Base-by-base conservation (phyloP, 2,329 filamentous ascomycete genomes). In the Pyrenophora teres region DNA sequence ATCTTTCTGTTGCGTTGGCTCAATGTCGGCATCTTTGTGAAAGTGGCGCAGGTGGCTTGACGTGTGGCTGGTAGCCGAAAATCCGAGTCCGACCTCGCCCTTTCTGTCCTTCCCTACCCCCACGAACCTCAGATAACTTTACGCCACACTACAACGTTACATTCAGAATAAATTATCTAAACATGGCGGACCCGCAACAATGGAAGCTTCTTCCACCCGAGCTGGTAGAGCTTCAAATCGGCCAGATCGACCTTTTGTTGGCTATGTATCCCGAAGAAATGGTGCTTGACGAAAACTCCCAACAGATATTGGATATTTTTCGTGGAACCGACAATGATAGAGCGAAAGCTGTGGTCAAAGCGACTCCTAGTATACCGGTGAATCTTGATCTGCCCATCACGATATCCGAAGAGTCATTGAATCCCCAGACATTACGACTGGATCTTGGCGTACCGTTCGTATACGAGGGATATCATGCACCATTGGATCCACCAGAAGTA, bases 261-360 rank as follows among this genome's bases (percentile, higher is more conserved):
- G 64, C 66, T 2, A 69, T 69, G 66, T 69, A 68, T 33, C 65
- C 61, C 3, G 61, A 63, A 3, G 64, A 68, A 6, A 46, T 60
- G 5, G 38, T 10, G 6, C 47, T 68, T 16, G 57, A 61, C 3
- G 44, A 52, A 3, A 16, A 40, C 5, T 52, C 56, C 2, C 30
- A 51, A 15, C 27, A 39, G 1, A 21, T 45, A 2, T 47, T 69
- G 3, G 49, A 62, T 23, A 21, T n/a, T 0, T 33, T 69, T 9
- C 57, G 63, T 25, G 27, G 31, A 6, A 10, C 23, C 3, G n/a
- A 51, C 18, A 37, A 47, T 5, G 38, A 42, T 10, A 27, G 18
- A 16, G 39, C 10, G 15, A 27, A 7, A 35, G 16, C n/a, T 3
- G 23, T 21, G 1, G 48, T 50, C 13, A 44, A 31, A 12, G 12